Conservation (phyloP, 2,329 filamentous ascomycete species). For the Blumeria graminis region DNA sequence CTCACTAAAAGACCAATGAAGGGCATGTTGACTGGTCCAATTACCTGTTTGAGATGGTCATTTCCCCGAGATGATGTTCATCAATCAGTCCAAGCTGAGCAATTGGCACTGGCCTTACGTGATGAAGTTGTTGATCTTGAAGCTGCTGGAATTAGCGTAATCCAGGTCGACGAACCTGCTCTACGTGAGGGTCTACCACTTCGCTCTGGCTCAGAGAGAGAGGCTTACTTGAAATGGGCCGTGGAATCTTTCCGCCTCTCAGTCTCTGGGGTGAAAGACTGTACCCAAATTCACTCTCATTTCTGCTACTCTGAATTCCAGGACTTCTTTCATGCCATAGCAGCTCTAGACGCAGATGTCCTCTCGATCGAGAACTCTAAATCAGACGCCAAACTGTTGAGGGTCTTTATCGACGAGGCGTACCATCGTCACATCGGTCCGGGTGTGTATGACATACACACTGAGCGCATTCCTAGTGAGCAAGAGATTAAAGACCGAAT, state of each 20-base stretch:
- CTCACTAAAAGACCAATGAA: conserved; percentile 99
- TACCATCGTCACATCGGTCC: conserved; percentile 97
- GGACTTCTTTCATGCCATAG: conserved; percentile 99
- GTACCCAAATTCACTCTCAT: conserved; percentile 98
- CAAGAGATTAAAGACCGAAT: conserved; percentile 97
- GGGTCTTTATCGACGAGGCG: conserved; percentile 91
- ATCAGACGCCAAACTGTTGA: conserved; percentile 95
- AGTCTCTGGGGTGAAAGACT: conserved; percentile 78
- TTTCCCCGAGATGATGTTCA: conserved; percentile 99
- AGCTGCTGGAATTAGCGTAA: conserved; percentile 86
- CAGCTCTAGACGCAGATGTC: conserved; percentile 90
- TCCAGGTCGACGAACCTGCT: conserved; percentile 97
- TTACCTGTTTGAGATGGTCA: conserved; percentile 97
- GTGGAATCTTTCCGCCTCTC: conserved; percentile 95
- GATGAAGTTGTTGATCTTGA: conserved; percentile 98
- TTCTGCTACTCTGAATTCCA: conserved; percentile 99
- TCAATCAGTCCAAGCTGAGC: conserved; percentile 96
- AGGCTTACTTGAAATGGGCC: conserved; percentile 91
- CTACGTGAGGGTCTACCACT: conserved; percentile 98
- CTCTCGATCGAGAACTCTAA: conserved; percentile 99
- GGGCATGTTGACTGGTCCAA: conserved; percentile 98
- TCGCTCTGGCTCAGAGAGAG: conserved; percentile 76
- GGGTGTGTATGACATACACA: conserved; percentile 99
- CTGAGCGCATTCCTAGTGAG: conserved; percentile 85
- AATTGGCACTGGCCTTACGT: conserved; percentile 92